A percentile compares a stretch with the other conserved stretches of the same genome.
Evolutionary conservation across 495 filamentous ascomycete species (phyloP).

Genomic region (Xylaria grammica): DNA sequence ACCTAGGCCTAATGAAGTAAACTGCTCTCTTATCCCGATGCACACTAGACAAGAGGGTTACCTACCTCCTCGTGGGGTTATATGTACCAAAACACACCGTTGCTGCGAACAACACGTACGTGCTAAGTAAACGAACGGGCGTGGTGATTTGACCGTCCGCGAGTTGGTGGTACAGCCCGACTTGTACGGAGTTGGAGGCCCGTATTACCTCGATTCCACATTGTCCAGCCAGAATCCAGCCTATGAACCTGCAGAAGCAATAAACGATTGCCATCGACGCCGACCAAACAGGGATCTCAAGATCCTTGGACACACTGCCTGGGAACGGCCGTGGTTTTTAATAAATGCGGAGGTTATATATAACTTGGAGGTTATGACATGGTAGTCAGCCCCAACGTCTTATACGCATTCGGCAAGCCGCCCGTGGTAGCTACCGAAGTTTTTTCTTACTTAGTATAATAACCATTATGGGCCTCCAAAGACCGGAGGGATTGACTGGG

Average conservation of each 20-base stretch:
- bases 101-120: slow-evolving; percentile 2
- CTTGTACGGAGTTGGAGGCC: slow-evolving; percentile 34
- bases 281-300: slow-evolving; percentile 1
- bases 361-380: neutral
- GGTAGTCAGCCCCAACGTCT: slow-evolving; percentile 4
- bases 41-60: too few relatives aligned
- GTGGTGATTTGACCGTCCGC: slow-evolving; percentile 10
- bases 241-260: slow-evolving; percentile 20
- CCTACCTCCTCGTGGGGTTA: neutral
- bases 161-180: slow-evolving; percentile 23
- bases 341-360: slow-evolving; percentile 3
- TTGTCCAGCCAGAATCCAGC: slow-evolving; percentile 20
- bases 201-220: slow-evolving; percentile 31
- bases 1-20: slow-evolving; percentile 13
- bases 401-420: slow-evolving; percentile 19
- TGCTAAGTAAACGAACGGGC: slow-evolving; percentile 11
- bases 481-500: neutral
- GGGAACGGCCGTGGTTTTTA: neutral
- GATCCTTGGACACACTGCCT: neutral
- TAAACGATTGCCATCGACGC: slow-evolving; percentile 19
- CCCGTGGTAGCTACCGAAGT: slow-evolving; percentile 1
- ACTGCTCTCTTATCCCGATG: too few relatives aligned
- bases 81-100: neutral
- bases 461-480: neutral
- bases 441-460: too few relatives aligned